A percentile compares a stretch with the other conserved stretches of the same genome.
Evolutionary conservation across 2,329 filamentous ascomycete genomes (phyloP).

Genomic region (Dothiorella sarmentorum): DNA sequence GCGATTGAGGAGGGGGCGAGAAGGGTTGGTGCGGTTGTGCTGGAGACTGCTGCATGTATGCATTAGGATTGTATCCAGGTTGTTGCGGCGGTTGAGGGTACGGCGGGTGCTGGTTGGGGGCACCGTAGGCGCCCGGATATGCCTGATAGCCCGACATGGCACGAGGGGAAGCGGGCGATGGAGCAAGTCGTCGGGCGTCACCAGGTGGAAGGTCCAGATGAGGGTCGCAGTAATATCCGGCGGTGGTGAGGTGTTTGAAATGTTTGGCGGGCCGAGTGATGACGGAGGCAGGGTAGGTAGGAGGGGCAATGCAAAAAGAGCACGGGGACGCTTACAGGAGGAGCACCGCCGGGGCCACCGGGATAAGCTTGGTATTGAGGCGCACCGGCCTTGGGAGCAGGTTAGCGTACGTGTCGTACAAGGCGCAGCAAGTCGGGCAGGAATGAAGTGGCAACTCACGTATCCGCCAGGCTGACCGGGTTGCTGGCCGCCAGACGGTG

Average conservation of each 20-base stretch:
- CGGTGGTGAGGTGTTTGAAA: constrained; percentile 1
- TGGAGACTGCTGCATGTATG: constrained; percentile 9
- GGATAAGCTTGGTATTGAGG: constrained; percentile 56
- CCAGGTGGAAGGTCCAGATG: background rate
- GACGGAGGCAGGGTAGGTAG: constrained; percentile 2
- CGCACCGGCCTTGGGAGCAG: constrained; percentile 41
- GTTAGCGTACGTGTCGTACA: constrained; percentile 27
- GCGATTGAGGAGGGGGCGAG: constrained; percentile 1
- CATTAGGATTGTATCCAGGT: constrained; percentile 20
- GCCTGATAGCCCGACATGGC: constrained; percentile 13
- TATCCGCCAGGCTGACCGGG: constrained; percentile 47
- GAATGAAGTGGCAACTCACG: constrained; percentile 44
- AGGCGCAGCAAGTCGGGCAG: constrained; percentile 10
- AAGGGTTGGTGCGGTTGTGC: constrained; percentile 11
- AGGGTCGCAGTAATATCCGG: background rate
- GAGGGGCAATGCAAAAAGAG: constrained; percentile 15
- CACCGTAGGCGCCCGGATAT: constrained; percentile 7
- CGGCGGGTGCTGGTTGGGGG: constrained; percentile 33
- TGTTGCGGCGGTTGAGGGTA: constrained; percentile 34
- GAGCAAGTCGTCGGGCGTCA: background rate
- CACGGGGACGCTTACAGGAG: constrained; percentile 31
- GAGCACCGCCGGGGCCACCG: constrained; percentile 35
- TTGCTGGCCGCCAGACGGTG: constrained; percentile 27
- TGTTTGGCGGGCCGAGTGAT: constrained; percentile 16
- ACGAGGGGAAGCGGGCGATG: background rate